These are phyloP conservation scores for Cystobasidium tubakii DNA, from an alignment of 768 basidiomycete species.

Conservation along the genomic window DNA sequence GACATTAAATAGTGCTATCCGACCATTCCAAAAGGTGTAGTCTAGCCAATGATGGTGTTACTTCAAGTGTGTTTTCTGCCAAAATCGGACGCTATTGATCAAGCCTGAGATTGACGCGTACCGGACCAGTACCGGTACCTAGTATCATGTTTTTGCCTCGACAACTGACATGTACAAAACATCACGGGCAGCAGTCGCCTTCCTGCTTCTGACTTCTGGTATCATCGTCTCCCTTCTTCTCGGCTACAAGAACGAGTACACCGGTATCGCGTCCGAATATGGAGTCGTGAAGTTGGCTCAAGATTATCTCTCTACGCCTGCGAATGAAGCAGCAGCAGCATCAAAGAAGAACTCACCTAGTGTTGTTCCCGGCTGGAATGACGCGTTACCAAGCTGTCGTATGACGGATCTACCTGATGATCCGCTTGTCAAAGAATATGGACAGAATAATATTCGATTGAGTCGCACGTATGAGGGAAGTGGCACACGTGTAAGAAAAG, in stretches of 20 bases:
- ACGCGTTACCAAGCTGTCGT: slow-evolving; percentile 21
- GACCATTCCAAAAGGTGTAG: too few relatives aligned
- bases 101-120: too few relatives aligned
- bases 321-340: background rate
- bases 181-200: background rate
- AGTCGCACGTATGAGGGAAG: slow-evolving; percentile 42
- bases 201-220: background rate
- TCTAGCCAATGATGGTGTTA: too few relatives aligned
- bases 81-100: too few relatives aligned
- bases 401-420: slow-evolving; percentile 30
- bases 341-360: background rate
- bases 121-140: too few relatives aligned
- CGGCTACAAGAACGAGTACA: background rate
- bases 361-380: background rate
- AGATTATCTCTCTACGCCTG: background rate
- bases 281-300: background rate
- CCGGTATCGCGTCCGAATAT: background rate
- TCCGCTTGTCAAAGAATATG: slow-evolving; percentile 40
- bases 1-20: too few relatives aligned
- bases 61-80: too few relatives aligned
- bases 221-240: background rate
- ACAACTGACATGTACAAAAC: slow-evolving; percentile 1
- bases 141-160: background rate
- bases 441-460: slow-evolving; percentile 39
- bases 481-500: slow-evolving; percentile 38